These are phyloP conservation scores for Taxillus chinensis DNA, from an alignment of 164 flowering plant genomes.

Conservation along the genomic window DNA sequence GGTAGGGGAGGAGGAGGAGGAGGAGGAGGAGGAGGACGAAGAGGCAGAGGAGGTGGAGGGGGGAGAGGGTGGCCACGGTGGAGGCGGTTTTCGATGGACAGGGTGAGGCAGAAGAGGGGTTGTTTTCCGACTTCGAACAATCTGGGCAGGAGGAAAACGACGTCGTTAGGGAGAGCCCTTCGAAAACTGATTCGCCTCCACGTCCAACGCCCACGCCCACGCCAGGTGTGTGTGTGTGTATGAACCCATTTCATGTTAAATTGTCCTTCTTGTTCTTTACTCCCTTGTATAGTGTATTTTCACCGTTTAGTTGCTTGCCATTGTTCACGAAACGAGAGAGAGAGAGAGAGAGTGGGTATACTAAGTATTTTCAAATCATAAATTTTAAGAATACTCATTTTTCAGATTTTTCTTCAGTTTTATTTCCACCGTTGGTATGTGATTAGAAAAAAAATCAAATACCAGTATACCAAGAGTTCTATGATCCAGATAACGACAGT, in stretches of 20 bases:
- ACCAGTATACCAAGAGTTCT: too few relatives aligned
- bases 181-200: conserved; percentile 2
- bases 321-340: too few relatives aligned
- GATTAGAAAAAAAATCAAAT: too few relatives aligned
- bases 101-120: conserved; percentile 10
- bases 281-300: too few relatives aligned
- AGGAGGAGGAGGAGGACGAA: conserved; percentile 10
- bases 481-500: too few relatives aligned
- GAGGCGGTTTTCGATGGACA: conserved; percentile 10
- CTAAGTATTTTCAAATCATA: too few relatives aligned
- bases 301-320: too few relatives aligned
- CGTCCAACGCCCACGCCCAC: conserved; percentile 13
- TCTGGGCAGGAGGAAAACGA: conserved; percentile 6
- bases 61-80: neutral
- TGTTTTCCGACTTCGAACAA: conserved; percentile 16
- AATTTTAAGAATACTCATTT: too few relatives aligned
- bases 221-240: conserved; percentile 15
- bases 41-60: conserved; percentile 9
- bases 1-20: conserved; percentile 3
- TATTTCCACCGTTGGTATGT: too few relatives aligned
- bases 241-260: neutral
- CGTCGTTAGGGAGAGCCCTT: conserved; percentile 3
- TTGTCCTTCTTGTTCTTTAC: too few relatives aligned
- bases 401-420: too few relatives aligned
- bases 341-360: too few relatives aligned